Percentiles rank a stretch among this genome's conserved stretches.
These are phyloP conservation scores for Diplocarpon mali DNA, from an alignment of 2,329 filamentous ascomycete genomes.

Conservation along the genomic window DNA sequence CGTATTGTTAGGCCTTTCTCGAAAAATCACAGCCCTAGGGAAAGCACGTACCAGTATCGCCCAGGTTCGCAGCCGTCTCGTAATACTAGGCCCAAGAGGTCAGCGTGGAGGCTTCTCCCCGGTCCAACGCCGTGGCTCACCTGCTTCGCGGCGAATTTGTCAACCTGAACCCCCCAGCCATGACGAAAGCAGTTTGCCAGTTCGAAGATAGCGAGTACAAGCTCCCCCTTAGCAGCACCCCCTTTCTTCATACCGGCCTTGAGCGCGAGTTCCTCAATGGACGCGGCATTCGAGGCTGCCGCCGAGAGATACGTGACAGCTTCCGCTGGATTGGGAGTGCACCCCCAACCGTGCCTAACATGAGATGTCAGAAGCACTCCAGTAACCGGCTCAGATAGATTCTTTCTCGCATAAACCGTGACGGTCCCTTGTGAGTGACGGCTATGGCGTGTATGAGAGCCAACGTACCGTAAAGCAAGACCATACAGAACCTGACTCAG, in stretches of 20 bases:
- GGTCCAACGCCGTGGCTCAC: constrained; percentile 31
- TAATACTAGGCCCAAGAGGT: constrained; percentile 60
- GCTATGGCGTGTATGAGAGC: constrained; percentile 9
- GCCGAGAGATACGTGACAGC: constrained; percentile 79
- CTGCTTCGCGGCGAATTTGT: constrained; percentile 72
- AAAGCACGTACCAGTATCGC: constrained; percentile 57
- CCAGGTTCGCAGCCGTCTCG: constrained; percentile 91
- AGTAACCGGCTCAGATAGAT: not conserved
- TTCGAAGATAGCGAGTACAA: constrained; percentile 94
- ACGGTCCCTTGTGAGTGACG: not conserved
- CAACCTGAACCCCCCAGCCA: constrained; percentile 83
- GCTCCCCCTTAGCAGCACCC: constrained; percentile 87
- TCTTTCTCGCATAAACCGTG: not conserved
- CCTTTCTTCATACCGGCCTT: constrained; percentile 84
- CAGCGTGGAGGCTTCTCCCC: constrained; percentile 19
- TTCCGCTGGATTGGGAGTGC: constrained; percentile 54
- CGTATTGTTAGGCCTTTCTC: constrained; percentile 20
- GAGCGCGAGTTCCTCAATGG: constrained; percentile 75
- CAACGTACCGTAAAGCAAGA: constrained; percentile 67
- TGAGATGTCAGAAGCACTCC: constrained; percentile 14
- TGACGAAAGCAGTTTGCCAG: constrained; percentile 86
- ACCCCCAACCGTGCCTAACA: constrained; percentile 84
- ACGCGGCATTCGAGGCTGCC: constrained; percentile 81
- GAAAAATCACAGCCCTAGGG: constrained; percentile 11
- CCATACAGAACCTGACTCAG: constrained; percentile 94